Evolutionary conservation across 1,284 basidiomycete species (phyloP).

Genomic region (Chalciporus sp.): DNA sequence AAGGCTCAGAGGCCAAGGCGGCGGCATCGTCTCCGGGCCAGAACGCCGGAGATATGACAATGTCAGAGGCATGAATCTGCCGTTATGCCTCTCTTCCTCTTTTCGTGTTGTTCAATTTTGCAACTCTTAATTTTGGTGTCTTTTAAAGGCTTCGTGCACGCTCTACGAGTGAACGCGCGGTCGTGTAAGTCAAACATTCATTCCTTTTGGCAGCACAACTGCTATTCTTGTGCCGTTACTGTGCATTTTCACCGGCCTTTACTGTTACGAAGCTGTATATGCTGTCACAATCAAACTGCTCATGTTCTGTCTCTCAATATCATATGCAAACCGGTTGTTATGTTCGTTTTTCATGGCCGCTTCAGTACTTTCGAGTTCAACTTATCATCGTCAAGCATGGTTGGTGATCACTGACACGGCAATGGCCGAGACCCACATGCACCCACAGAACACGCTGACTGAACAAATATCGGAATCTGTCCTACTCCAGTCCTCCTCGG

Average conservation of each 20-base stretch:
- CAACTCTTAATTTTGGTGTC: conserved; percentile 23
- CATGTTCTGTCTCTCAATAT: conserved; percentile 22
- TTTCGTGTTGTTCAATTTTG: conserved; percentile 2
- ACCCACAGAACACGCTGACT: background rate
- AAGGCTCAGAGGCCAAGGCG: conserved; percentile 26
- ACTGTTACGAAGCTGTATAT: conserved; percentile 31
- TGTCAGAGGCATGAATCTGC: conserved; percentile 46
- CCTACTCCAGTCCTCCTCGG: background rate
- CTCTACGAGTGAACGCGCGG: conserved; percentile 5
- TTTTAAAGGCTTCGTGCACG: conserved; percentile 7
- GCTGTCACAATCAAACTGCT: conserved; percentile 30
- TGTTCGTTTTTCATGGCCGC: too few relatives aligned
- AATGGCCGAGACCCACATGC: background rate
- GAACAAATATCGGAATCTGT: background rate
- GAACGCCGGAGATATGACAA: conserved; percentile 44
- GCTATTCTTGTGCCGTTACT: conserved; percentile 13
- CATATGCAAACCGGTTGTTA: too few relatives aligned
- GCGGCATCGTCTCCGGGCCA: conserved; percentile 27
- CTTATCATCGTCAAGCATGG: too few relatives aligned
- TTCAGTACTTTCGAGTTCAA: too few relatives aligned
- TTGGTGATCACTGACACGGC: too few relatives aligned
- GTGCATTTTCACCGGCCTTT: conserved; percentile 28
- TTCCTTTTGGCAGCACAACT: conserved; percentile 20
- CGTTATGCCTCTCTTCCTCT: conserved; percentile 9
- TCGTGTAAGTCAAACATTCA: conserved; percentile 20